Evolutionary conservation across 2,329 filamentous ascomycete genomes (phyloP), one percentile per base, ranked within the genome.

Genomic region (Neopestalotiopsis clavispora): DNA sequence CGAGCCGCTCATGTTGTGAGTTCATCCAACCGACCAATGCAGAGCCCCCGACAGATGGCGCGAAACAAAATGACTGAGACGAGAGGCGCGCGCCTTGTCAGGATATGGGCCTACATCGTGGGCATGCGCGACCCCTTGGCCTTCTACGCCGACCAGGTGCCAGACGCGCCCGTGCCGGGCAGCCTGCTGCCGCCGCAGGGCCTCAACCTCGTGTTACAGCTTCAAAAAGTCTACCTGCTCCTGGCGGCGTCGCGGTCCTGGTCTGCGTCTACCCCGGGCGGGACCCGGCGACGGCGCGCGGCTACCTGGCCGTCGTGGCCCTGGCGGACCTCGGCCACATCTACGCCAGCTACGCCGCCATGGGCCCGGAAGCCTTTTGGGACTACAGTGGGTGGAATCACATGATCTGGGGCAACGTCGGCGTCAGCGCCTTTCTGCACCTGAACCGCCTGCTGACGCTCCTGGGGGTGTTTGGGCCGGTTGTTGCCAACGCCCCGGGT

Each of bases 261-360:
- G 78, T 76, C 71, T 75, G 72, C 71, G 79, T 75, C 70, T 28
- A 28, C 23, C 77, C 78, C 7, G 30, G 45, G 14, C 45, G 23
- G 23, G 30, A 59, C 23, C 57, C 23, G 28, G 17, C 57, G 23
- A 61, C 68, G 72, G 42, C 72, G 77, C 61, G 67, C 73, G 67
- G 72, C 67, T 79, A 78, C 57, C 73, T 79, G 1, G 45, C 74
- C 5, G 73, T 70, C 14, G 73, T 80, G 7, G 74, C 77, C 17
- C 57, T 80, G 13, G 78, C 78, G 3, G 78, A 80, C 69, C 78
- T 76, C 66, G 78, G 79, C 3, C 78, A 80, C 69, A 74, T 80
- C 49, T 79, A 74, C 70, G 76, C 75, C 10, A 71, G 71, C 14
- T 80, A 80, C 66, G 65, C 70, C 14, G 76, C 74, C 13, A 71